A percentile compares a stretch with the other conserved stretches of the same genome.
phyloP scores from a whole-genome alignment of 257 asterid species.

The Ballota nigra region DNA sequence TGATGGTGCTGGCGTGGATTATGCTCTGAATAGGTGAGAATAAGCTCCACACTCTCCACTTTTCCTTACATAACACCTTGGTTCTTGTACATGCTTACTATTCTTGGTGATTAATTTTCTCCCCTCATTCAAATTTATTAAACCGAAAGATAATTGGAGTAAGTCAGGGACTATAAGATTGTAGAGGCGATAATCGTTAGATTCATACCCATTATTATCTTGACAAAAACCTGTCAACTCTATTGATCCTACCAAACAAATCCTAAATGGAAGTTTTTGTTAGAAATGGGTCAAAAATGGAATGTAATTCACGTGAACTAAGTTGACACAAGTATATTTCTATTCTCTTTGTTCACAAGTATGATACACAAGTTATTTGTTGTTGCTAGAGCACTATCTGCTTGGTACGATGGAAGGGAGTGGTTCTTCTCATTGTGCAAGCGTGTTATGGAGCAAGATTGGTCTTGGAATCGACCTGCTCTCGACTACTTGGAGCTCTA shows the following conservation, averaged over 20 bases:
- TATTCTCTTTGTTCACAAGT: neutral
- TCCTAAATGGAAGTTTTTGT: too few relatives aligned
- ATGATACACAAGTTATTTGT: neutral
- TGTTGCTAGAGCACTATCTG: slow-evolving; percentile 68
- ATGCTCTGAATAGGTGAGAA: slow-evolving; percentile 86
- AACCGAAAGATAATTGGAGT: neutral
- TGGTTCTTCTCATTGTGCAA: slow-evolving; percentile 83
- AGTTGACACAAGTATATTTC: too few relatives aligned
- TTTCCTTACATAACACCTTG: neutral
- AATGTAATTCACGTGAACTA: too few relatives aligned
- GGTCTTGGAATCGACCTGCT: slow-evolving; percentile 99
- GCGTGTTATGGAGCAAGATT: slow-evolving; percentile 95
- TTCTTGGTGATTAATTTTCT: neutral
- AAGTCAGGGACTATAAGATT: neutral
- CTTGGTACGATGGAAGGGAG: slow-evolving; percentile 82
- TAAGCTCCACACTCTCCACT: neutral
- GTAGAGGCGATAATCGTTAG: neutral
- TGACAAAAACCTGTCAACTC: neutral
- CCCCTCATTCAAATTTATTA: neutral
- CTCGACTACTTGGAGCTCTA: slow-evolving; percentile 98
- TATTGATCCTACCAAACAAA: too few relatives aligned
- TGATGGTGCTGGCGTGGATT: slow-evolving; percentile 91
- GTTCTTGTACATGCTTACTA: neutral
- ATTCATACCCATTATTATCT: neutral
- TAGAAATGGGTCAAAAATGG: too few relatives aligned